A percentile compares a stretch with the other conserved stretches of the same genome.
These are phyloP conservation scores for Trametes elegans DNA, from an alignment of 768 basidiomycete genomes.

Conservation along the genomic window DNA sequence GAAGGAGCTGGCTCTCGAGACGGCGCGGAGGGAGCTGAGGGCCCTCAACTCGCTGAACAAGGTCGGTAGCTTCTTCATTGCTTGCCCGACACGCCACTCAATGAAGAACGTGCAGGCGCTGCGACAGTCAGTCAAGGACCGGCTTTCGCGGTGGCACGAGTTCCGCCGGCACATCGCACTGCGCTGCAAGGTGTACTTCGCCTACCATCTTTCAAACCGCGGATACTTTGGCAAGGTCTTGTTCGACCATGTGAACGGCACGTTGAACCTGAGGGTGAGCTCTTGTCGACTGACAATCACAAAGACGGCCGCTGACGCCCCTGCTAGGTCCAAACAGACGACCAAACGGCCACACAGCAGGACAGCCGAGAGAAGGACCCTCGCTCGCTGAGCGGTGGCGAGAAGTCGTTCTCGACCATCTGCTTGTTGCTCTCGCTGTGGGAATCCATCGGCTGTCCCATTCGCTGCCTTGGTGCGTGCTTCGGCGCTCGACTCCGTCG, in stretches of 20 bases:
- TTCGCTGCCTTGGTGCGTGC: constrained; percentile 79
- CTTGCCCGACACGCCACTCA: not conserved
- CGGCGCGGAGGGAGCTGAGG: constrained; percentile 59
- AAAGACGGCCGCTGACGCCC: not conserved
- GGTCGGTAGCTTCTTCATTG: constrained; percentile 35
- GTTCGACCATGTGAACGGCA: constrained; percentile 74
- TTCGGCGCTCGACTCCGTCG: not conserved
- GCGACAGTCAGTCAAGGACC: constrained; percentile 58
- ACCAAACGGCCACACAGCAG: constrained; percentile 62
- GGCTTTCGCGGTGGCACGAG: constrained; percentile 77
- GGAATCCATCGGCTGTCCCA: constrained; percentile 92
- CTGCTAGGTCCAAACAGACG: constrained; percentile 76
- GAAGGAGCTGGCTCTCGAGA: constrained; percentile 56
- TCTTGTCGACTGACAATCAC: not conserved
- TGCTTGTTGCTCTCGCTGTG: constrained; percentile 92
- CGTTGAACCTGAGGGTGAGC: constrained; percentile 60
- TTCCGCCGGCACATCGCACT: constrained; percentile 89
- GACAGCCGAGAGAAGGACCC: constrained; percentile 72
- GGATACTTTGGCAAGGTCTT: constrained; percentile 88
- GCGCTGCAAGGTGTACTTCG: constrained; percentile 81
- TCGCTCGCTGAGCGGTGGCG: constrained; percentile 85
- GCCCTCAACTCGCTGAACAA: constrained; percentile 65
- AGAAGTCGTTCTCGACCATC: constrained; percentile 96
- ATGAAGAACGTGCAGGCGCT: constrained; percentile 48
- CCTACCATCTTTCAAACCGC: constrained; percentile 77